Base-by-base conservation (phyloP, 805 yeast genomes). In the Hemisphaericaspora nanyangensis region DNA sequence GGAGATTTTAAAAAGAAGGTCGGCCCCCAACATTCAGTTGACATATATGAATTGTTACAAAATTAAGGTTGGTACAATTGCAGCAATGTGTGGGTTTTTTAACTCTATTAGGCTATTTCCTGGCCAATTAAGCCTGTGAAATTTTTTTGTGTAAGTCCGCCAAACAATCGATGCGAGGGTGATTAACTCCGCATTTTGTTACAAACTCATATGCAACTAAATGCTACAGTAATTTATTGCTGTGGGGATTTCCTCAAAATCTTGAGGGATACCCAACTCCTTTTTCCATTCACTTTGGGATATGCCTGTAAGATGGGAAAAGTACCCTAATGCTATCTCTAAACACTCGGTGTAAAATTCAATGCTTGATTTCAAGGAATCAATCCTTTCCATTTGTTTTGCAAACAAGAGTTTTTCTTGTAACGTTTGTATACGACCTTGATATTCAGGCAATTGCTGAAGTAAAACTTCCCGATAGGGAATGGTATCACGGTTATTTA, bases 341-440 rank as follows among this genome's bases (percentile, higher is more conserved):
- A 38, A 29, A 37, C 26, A 31, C 8, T 38, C 37, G 25, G 19
- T 29, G n/a, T 27, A 38, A 18, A 38, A 38, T 16, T 38, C 41
- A 29, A 38, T 38, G 28, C 37, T 29, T 3, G 24, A 27, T 16
- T 16, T 10, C 25, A 31, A 31, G n/a, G 26, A 5, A 10, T 33
- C 17, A 3, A 30, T 4, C n/a, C 20, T 19, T 4, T 29, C 15
- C 29, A 8, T 30, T 13, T 16, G 16, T 8, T 28, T 31, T 2
- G 17, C 32, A 3, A 25, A 12, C 11, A 16, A 18, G 3, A 20
- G 6, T n/a, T 18, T 7, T 25, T 12, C 18, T 5, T 31, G 11
- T 16, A 33, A 29, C 11, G 11, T 5, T 22, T 12, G 26, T 22
- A 22, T 3, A 12, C 12, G 8, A 8, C 12, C 8, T 8, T 5